Conservation (phyloP, 306 rosid species). For the Psophocarpus tetragonolobus region DNA sequence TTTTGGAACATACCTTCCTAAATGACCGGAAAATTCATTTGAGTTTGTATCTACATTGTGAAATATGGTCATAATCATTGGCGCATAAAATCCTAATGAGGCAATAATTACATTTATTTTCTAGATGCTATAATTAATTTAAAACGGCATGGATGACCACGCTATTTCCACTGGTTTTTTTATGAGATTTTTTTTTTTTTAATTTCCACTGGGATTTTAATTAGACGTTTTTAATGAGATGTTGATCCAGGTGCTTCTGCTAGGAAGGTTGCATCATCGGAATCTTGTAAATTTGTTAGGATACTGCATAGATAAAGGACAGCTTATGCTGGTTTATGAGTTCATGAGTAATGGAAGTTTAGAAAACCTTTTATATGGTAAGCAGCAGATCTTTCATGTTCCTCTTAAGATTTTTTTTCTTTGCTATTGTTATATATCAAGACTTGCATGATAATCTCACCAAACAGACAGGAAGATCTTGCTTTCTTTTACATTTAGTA, state of each 20-base stretch:
- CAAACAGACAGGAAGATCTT: not conserved
- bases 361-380: constrained; percentile 65
- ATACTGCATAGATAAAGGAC: constrained; percentile 81
- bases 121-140: not conserved
- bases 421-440: not conserved
- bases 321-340: constrained; percentile 66
- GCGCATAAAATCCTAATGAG: not conserved
- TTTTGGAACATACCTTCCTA: not conserved
- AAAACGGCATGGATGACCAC: not conserved
- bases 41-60: not conserved
- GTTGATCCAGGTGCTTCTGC: constrained; percentile 64
- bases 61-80: not conserved
- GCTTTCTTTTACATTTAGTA: not conserved
- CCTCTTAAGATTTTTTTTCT: not conserved
- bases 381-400: constrained; percentile 29
- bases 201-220: too few relatives aligned
- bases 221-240: constrained; percentile 14
- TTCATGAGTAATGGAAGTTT: constrained; percentile 86
- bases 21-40: not conserved
- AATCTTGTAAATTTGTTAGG: constrained; percentile 85
- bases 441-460: not conserved
- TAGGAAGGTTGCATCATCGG: constrained; percentile 85
- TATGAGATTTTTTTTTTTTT: too few relatives aligned
- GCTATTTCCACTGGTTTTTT: not conserved
- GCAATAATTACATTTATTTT: not conserved